Base-by-base conservation (phyloP, 129 eudicot species). In the Chrysanthemum makinoi region DNA sequence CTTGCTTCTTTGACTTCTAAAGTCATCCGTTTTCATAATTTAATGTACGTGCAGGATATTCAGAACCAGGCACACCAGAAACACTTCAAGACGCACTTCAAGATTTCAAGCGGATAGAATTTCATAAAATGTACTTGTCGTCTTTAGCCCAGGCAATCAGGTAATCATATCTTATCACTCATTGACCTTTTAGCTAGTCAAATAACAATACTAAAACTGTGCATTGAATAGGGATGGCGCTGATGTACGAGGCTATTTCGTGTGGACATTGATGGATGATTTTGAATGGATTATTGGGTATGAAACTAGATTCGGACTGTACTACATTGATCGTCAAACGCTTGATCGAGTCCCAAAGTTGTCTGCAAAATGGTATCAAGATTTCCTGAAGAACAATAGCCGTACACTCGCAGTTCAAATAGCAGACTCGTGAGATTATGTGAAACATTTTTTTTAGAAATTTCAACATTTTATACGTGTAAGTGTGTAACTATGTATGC, bases 181-280 rank as follows among this genome's bases (percentile, higher is more conserved):
- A 6, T 52, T 60, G 52, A 64, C 15, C 43, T 44, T 64, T 49
- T 76, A 55, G 19, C n/a, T 35, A 44, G 19, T 39, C 47, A 58
- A 11, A 20, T 70, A n/a, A 12, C 10, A 48, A 2, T 39, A 39
- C 46, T 39, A 55, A 54, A 48, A 13, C 28, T 1, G 9, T 54
- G 19, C 43, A 17, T 73, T 17, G 50, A 7, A 67, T 70, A 89
- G 97, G 84, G 81, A 87, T 30, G 99, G 96, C 12, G 97, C 94
- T 11, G 87, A 94, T 68, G 96, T 94, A 14, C 83, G 84, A 22
- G 97, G 99, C 50, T 94, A 94, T 73, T 89, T 90, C 39, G 68
- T 83, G 71, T 89, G 99, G 99, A 83, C 87, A 20, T 80, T 94
- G 71, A 86, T 94, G 89, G 97, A 94, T 66, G 81, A 86, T 79